A percentile compares a stretch with the other conserved stretches of the same genome.
Evolutionary conservation across 768 basidiomycete genomes (phyloP).

Genomic region (Naganishia antarctica): DNA sequence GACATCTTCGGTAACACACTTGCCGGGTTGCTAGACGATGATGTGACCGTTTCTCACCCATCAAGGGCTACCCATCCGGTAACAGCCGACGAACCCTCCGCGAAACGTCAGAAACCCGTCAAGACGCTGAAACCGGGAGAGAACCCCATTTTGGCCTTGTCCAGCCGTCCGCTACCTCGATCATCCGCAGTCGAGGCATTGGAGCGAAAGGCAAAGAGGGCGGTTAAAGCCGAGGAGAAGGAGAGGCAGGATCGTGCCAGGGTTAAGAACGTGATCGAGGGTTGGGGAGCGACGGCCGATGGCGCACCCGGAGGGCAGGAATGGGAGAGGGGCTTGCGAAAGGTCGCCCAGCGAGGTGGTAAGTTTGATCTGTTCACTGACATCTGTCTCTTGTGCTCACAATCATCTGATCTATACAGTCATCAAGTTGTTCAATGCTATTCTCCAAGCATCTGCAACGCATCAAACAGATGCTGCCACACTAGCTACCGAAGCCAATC

Average conservation of each 20-base stretch:
- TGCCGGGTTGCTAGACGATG: conserved; percentile 41
- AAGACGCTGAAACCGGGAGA: conserved; percentile 20
- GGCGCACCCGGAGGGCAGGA: conserved; percentile 44
- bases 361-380: conserved; percentile 29
- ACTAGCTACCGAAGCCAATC: conserved; percentile 37
- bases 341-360: conserved; percentile 50
- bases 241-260: conserved; percentile 49
- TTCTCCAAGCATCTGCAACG: conserved; percentile 42
- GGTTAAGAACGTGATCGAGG: conserved; percentile 47
- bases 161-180: conserved; percentile 39
- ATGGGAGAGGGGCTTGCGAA: conserved; percentile 49
- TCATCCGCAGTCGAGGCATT: conserved; percentile 35
- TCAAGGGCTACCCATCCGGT: conserved; percentile 23
- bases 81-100: conserved; percentile 22
- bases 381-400: not conserved
- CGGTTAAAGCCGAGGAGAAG: conserved; percentile 40
- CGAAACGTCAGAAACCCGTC: conserved; percentile 22
- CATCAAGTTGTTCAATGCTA: conserved; percentile 51
- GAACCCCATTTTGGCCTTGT: conserved; percentile 46
- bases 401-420: conserved; percentile 34
- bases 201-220: conserved; percentile 41
- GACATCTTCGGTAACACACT: conserved; percentile 47
- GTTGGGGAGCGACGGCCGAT: conserved; percentile 40
- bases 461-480: conserved; percentile 32
- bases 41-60: conserved; percentile 20